Percentiles rank a stretch among this genome's conserved stretches.
Conservation (phyloP, 768 basidiomycete species). For the Xerocomus brunneocitrinus region DNA sequence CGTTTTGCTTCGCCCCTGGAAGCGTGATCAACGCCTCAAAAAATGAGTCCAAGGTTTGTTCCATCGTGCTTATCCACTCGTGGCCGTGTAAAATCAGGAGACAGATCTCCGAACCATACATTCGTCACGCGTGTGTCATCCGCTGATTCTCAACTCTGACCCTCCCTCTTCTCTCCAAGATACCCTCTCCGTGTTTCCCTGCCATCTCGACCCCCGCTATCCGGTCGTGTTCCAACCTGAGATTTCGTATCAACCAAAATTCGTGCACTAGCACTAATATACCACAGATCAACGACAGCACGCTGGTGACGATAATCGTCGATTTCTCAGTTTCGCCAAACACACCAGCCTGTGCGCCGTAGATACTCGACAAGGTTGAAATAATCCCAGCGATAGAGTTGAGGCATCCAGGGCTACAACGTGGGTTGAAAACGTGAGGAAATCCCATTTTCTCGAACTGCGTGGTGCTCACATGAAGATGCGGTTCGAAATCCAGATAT, state of each 20-base stretch:
- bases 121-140: neutral
- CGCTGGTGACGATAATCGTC: constrained; percentile 46
- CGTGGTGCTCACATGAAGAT: constrained; percentile 46
- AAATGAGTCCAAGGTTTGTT: neutral
- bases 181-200: constrained; percentile 44
- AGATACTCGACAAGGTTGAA: constrained; percentile 50
- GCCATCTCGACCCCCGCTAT: constrained; percentile 39
- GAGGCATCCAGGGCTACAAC: constrained; percentile 47
- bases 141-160: neutral
- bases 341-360: constrained; percentile 44
- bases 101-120: neutral
- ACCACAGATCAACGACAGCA: constrained; percentile 39
- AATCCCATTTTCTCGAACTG: neutral
- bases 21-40: neutral
- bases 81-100: neutral
- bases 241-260: constrained; percentile 40
- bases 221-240: constrained; percentile 41
- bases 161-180: constrained; percentile 14
- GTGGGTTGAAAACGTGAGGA: constrained; percentile 4
- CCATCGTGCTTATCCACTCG: neutral
- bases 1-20: neutral
- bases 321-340: constrained; percentile 40
- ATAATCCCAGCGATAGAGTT: constrained; percentile 55
- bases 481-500: constrained; percentile 54
- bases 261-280: constrained; percentile 39